Evolutionary conservation across 129 eudicot genomes (phyloP), one percentile per base, ranked within the genome.

Genomic region (Flaveria sonorensis): DNA sequence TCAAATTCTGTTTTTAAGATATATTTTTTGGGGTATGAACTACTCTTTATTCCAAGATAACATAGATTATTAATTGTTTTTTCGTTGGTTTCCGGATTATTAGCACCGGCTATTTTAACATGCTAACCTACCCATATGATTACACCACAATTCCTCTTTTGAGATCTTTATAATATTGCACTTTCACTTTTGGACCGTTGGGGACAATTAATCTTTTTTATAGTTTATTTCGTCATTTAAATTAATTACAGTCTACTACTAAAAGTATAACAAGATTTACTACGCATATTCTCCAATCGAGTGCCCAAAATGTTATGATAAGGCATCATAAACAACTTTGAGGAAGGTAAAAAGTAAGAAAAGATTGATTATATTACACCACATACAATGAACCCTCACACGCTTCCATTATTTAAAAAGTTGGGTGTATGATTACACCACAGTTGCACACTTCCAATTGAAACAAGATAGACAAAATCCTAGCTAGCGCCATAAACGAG

Each of bases 381-480:
- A 77, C 40, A 46, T 13, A 66, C 26, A 61, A 30, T 36, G 56
- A 71, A 79, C 82, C 78, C 78, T 36, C 79, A 72, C 78, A 14
- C 43, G 8, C 15, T 66, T 26, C 77, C 64, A 60, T 46, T 28
- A 78, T 78, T 59, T 20, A 67, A 63, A n/a, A 60, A 61, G 40
- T 19, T 28, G 43, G 70, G 77, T 28, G 13, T 32, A 81, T 81
- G 51, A 81, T 81, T 70, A 56, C n/a, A 3, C 26, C 81, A 76
- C 81, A 67, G 63, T 71, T 60, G 55, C 70, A 81, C 28, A 68
- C 72, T 52, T 79, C 45, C 77, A 60, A 19, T 73, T 63, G 39
- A 15, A 40, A 60, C 68, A 76, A 40, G 66, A 68, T 42, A 50
- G 64, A 40, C 3, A 36, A 36, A 6, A 30, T 30, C 36, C 36